phyloP scores from a whole-genome alignment of 176 grass and related monocot species.

The Eleusine indica region DNA sequence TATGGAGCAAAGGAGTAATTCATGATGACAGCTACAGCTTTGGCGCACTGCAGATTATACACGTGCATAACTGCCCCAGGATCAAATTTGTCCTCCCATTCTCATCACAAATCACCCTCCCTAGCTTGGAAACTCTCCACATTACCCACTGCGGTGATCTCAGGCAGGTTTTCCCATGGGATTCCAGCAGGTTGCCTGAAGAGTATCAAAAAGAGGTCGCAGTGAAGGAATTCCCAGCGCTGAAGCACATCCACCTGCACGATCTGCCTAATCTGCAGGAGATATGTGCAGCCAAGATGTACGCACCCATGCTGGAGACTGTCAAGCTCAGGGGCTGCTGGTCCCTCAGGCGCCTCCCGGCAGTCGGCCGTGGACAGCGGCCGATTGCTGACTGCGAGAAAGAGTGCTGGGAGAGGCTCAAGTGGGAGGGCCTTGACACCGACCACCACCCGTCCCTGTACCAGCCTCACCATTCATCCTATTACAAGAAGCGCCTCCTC shows the following conservation, averaged over 20 bases:
- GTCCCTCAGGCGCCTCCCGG: background rate
- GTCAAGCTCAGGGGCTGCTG: background rate
- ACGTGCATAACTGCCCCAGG: constrained; percentile 15
- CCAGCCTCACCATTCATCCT: background rate
- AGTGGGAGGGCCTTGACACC: background rate
- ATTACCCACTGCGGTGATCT: background rate
- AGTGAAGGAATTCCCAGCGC: background rate
- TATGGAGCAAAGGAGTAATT: background rate
- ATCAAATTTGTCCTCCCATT: constrained; percentile 13
- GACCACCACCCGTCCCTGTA: background rate
- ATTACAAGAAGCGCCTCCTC: background rate
- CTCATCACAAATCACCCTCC: background rate
- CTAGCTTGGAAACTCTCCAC: constrained; percentile 2
- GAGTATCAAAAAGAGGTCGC: background rate
- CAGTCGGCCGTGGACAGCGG: fast-evolving
- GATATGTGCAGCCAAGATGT: background rate
- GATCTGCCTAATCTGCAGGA: background rate
- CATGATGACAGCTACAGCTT: fast-evolving
- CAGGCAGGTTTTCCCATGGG: constrained; percentile 17
- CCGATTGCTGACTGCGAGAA: background rate
- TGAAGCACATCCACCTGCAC: background rate
- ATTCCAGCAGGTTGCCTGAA: background rate
- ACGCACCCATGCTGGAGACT: background rate
- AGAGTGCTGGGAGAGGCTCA: constrained; percentile 11
- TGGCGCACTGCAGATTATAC: background rate